Evolutionary conservation across 106 monocot species (phyloP), one percentile per base, ranked within the genome.

Genomic region (Apostasia ramifera): DNA sequence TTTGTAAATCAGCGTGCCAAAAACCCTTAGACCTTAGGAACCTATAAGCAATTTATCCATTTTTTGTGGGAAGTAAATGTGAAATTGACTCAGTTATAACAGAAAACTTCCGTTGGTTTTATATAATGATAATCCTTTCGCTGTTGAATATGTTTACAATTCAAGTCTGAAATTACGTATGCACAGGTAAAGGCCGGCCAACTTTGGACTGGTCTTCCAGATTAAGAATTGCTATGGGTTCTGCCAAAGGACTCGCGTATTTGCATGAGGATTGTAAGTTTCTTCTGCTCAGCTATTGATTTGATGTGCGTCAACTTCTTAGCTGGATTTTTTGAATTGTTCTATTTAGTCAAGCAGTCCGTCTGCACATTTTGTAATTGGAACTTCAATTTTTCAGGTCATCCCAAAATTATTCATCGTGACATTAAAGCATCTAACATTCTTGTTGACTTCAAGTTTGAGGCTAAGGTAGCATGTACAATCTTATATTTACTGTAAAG

Each of bases 361-460:
- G 26, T 40, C 8, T 40, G 8, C 37, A 59, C 59, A 50, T 50
- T 50, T 50, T 8, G 6, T 50, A 5, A 8, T 50, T 50, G 50
- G 8, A 50, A 5, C 8, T 39, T 8, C 8, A 50, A 50, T 50
- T 72, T 4, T 62, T 2, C 74, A 91, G 91, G 91, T 66, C 81
- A 91, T 80, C 91, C 91, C 68, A 91, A 87, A 66, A 91, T 91
- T 58, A 86, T 91, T 50, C 91, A 91, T 61, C 81, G 91, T 62
- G 91, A 91, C 66, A 84, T 91, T 68, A 91, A 91, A 76, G 78
- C 84, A 67, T 69, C 86, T 2, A 91, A 91, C 45, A 91, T 91
- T 77, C 91, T 91, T 72, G 76, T 91, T 53, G 91, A 91, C 62
- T 84, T 57, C 65, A 91, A 91, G 40, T 91, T 82, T 78, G 91